A percentile compares a stretch with the other conserved stretches of the same genome.
These are phyloP conservation scores for Rhexocercosporidium sp. DNA, from an alignment of 2,329 filamentous ascomycete genomes.

Conservation along the genomic window DNA sequence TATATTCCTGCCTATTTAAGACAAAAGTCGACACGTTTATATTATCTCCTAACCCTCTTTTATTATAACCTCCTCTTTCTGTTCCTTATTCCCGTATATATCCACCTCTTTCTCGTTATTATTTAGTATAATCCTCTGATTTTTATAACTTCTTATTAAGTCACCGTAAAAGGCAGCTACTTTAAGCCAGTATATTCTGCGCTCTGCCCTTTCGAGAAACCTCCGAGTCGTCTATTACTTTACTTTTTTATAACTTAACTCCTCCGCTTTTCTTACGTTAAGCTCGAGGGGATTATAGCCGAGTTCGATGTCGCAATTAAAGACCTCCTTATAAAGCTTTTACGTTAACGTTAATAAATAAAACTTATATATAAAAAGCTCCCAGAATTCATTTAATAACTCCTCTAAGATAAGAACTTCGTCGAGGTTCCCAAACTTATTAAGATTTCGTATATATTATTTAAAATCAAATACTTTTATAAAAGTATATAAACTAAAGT, in stretches of 20 bases:
- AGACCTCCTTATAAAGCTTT: constrained; percentile 11
- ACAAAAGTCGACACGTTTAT: not conserved
- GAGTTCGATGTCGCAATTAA: constrained; percentile 13
- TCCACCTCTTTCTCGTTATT: constrained; percentile 8
- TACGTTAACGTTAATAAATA: constrained; percentile 12
- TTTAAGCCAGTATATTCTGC: not conserved
- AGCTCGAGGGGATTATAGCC: constrained; percentile 13
- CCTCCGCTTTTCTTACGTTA: constrained; percentile 12
- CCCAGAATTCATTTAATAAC: constrained; percentile 14
- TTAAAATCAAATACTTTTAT: constrained; percentile 15
- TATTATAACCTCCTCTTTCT: not conserved
- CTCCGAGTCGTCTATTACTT: not conserved
- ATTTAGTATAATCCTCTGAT: not conserved
- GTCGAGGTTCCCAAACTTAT: constrained; percentile 11
- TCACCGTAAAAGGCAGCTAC: constrained; percentile 20
- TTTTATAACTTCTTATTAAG: constrained; percentile 2
- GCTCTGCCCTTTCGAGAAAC: constrained; percentile 15
- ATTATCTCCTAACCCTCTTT: not conserved
- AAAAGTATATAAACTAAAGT: constrained; percentile 18
- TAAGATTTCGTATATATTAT: constrained; percentile 5
- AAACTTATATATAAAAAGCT: constrained; percentile 18
- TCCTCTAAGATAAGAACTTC: constrained; percentile 15
- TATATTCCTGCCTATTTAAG: no score
- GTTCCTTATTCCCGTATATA: not conserved
- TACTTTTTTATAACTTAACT: constrained; percentile 11